A percentile compares a stretch with the other conserved stretches of the same genome.
phyloP scores from a whole-genome alignment of 2,329 filamentous ascomycete species.

The Colletotrichum musicola region DNA sequence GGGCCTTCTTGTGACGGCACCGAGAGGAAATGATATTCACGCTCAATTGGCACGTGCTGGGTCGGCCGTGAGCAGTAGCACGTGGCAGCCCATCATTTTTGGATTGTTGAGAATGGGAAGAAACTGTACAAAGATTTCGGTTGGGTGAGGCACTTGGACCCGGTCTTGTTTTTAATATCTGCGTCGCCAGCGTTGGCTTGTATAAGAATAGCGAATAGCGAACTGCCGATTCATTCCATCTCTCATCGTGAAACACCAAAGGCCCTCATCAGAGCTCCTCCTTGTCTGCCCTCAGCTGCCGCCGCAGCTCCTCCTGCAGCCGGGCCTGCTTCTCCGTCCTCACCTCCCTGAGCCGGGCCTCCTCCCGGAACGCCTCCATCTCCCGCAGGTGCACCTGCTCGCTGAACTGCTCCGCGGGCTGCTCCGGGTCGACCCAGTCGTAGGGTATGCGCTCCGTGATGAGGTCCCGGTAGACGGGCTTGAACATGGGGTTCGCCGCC shows the following conservation, averaged over 20 bases:
- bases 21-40: too few species aligned
- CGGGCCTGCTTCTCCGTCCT: slow-evolving; percentile 24
- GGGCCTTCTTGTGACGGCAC: background rate
- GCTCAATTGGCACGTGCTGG: background rate
- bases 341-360: slow-evolving; percentile 18
- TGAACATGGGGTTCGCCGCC: slow-evolving; percentile 24
- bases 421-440: slow-evolving; percentile 31
- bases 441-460: slow-evolving; percentile 33
- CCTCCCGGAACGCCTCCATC: slow-evolving; percentile 33
- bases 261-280: slow-evolving; percentile 15
- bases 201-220: slow-evolving; percentile 10
- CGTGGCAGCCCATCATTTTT: too few species aligned
- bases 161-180: background rate
- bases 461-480: slow-evolving; percentile 35
- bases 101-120: background rate
- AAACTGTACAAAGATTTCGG: background rate
- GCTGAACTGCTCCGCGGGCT: slow-evolving; percentile 6
- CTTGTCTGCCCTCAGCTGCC: slow-evolving; percentile 21
- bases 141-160: background rate
- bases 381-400: slow-evolving; percentile 26
- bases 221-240: background rate
- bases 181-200: slow-evolving; percentile 7
- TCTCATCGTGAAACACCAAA: background rate
- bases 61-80: background rate
- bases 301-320: slow-evolving; percentile 27